phyloP scores from a whole-genome alignment of 768 basidiomycete genomes.

The Boletus edulis region DNA sequence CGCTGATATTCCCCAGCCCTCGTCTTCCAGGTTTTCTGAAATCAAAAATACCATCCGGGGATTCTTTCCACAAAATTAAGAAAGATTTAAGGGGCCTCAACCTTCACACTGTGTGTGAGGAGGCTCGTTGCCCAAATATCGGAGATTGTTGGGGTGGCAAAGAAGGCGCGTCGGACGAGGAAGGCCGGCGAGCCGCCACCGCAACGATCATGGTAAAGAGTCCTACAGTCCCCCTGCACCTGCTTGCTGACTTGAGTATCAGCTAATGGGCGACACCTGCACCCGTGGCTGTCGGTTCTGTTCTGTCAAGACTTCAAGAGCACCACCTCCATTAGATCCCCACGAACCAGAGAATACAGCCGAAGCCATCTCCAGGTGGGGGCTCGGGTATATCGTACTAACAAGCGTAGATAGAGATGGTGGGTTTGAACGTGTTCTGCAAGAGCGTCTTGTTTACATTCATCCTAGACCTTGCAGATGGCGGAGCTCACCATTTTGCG shows the following conservation, averaged over 20 bases:
- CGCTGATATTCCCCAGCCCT: slow-evolving; percentile 47
- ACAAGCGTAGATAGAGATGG: slow-evolving; percentile 98
- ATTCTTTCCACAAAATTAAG: slow-evolving; percentile 90
- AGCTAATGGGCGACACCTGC: slow-evolving; percentile 99
- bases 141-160: slow-evolving; percentile 99
- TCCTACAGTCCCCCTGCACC: not conserved
- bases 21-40: slow-evolving; percentile 86
- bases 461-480: slow-evolving; percentile 80
- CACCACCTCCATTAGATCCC: slow-evolving; percentile 88
- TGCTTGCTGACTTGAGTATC: slow-evolving; percentile 7
- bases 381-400: slow-evolving; percentile 94
- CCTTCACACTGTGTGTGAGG: slow-evolving; percentile 97
- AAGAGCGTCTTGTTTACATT: not conserved
- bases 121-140: slow-evolving; percentile 98
- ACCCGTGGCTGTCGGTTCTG: slow-evolving; percentile 98
- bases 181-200: slow-evolving; percentile 81
- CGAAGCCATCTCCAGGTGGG: slow-evolving; percentile 97
- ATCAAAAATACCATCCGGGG: slow-evolving; percentile 87
- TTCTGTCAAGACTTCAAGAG: slow-evolving; percentile 88
- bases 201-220: slow-evolving; percentile 93
- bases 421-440: slow-evolving; percentile 35
- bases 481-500: slow-evolving; percentile 92
- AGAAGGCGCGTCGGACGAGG: slow-evolving; percentile 58
- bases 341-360: slow-evolving; percentile 99
- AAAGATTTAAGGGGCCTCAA: slow-evolving; percentile 89